Evolutionary conservation across 257 asterid species (phyloP).

Genomic region (Penstemon newberryi): DNA sequence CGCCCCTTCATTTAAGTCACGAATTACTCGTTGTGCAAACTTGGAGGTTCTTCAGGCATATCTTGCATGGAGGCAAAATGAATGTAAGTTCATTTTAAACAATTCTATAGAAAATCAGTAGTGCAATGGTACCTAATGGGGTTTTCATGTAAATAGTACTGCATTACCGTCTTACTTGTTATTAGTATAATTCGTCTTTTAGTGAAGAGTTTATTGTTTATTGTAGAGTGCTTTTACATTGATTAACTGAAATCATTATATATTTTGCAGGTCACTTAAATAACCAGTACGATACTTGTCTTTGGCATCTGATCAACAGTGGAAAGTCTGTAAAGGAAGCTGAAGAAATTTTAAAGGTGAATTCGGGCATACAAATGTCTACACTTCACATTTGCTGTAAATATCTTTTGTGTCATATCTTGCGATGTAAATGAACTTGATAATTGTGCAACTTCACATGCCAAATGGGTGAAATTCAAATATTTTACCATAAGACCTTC

Average conservation of each 20-base stretch:
- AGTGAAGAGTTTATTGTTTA: constrained; percentile 16
- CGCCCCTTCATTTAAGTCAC: constrained; percentile 73
- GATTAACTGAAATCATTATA: constrained; percentile 10
- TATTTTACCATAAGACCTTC: not conserved
- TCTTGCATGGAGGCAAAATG: constrained; percentile 78
- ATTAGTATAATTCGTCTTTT: not conserved
- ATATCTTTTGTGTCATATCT: no score
- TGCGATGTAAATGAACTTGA: not conserved
- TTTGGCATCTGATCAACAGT: constrained; percentile 60
- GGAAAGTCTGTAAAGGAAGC: constrained; percentile 67
- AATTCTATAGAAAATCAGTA: not conserved
- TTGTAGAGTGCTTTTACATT: not conserved
- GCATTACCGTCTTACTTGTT: constrained; percentile 1
- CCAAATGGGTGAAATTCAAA: not conserved
- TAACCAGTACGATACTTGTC: constrained; percentile 69
- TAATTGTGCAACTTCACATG: not conserved
- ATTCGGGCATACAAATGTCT: not conserved
- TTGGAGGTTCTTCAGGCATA: constrained; percentile 84
- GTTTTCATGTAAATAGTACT: not conserved
- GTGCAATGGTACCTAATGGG: not conserved
- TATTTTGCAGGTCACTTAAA: constrained; percentile 60
- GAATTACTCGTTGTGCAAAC: constrained; percentile 67
- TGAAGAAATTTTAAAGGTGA: constrained; percentile 58
- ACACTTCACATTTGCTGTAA: not conserved
- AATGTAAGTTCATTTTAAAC: constrained; percentile 45